These are phyloP conservation scores for Pseudogymnoascus sp. DNA, from an alignment of 2,329 filamentous ascomycete genomes.

Conservation along the genomic window DNA sequence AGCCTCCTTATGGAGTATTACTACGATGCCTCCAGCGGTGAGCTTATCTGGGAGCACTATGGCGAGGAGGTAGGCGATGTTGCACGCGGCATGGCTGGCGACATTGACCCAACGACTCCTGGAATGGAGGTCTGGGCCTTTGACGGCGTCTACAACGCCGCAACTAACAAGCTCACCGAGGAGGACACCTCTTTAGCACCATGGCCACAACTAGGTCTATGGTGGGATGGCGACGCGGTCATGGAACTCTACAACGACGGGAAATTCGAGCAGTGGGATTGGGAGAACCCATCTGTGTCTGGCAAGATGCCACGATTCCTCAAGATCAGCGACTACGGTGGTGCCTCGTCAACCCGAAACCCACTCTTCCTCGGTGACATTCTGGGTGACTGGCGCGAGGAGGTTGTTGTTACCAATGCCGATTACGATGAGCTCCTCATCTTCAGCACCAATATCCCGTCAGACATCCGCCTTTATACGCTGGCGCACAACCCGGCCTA, in stretches of 20 bases:
- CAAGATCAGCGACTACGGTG: neutral
- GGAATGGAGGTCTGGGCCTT: conserved; percentile 6
- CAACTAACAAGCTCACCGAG: neutral
- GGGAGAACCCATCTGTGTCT: neutral
- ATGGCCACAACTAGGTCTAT: neutral
- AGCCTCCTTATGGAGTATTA: neutral
- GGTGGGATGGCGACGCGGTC: neutral
- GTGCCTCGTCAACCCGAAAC: neutral
- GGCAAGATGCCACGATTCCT: neutral
- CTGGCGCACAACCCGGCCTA: conserved; percentile 2
- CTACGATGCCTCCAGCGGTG: neutral
- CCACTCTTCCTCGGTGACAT: neutral
- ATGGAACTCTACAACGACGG: neutral
- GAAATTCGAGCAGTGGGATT: neutral
- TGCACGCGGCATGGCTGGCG: neutral
- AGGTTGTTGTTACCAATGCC: neutral
- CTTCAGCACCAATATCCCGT: neutral
- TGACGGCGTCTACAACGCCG: neutral
- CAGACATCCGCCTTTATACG: conserved; percentile 4
- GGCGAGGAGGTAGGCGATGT: neutral
- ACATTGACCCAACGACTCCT: neutral
- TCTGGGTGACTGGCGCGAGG: conserved; percentile 3
- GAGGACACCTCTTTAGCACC: neutral
- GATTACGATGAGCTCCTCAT: neutral
- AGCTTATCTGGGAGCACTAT: neutral